phyloP scores from a whole-genome alignment of 441 rosid species.

The Mallotus repandus region DNA sequence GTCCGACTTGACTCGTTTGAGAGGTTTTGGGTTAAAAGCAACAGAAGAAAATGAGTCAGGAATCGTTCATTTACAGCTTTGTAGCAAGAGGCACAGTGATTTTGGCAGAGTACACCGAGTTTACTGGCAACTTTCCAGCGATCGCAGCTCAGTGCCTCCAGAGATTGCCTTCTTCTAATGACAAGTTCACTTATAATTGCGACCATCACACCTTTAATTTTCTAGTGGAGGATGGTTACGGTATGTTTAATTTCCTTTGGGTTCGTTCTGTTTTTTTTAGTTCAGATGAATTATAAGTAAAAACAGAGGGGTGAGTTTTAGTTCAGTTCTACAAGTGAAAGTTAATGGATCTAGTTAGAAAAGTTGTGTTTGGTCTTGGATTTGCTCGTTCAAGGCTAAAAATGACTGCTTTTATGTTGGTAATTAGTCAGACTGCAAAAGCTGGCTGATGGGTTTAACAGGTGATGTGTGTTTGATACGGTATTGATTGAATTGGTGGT shows the following conservation, averaged over 20 bases:
- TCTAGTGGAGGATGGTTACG: slow-evolving; percentile 84
- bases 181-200: slow-evolving; percentile 89
- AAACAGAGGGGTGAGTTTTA: neutral
- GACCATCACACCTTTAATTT: slow-evolving; percentile 89
- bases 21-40: neutral
- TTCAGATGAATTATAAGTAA: neutral
- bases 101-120: slow-evolving; percentile 82
- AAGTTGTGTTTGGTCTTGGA: neutral
- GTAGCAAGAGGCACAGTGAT: slow-evolving; percentile 88
- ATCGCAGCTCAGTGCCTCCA: slow-evolving; percentile 85
- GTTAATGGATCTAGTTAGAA: slow-evolving; percentile 43
- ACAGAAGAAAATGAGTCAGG: slow-evolving; percentile 50
- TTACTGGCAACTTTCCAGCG: slow-evolving; percentile 85
- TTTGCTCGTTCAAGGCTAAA: too few species aligned
- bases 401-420: too few species aligned
- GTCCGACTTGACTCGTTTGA: slow-evolving; percentile 26
- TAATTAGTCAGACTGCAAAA: neutral
- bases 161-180: slow-evolving; percentile 68
- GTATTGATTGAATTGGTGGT: too few species aligned
- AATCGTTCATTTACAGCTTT: slow-evolving; percentile 86
- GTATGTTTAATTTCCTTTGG: slow-evolving; percentile 31
- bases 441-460: neutral
- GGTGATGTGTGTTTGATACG: too few species aligned
- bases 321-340: slow-evolving; percentile 6
- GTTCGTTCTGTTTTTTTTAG: neutral